Percentiles rank a stretch among this genome's conserved stretches.
These are phyloP conservation scores for Hydnum rufescens DNA, from an alignment of 768 basidiomycete species.

Conservation along the genomic window DNA sequence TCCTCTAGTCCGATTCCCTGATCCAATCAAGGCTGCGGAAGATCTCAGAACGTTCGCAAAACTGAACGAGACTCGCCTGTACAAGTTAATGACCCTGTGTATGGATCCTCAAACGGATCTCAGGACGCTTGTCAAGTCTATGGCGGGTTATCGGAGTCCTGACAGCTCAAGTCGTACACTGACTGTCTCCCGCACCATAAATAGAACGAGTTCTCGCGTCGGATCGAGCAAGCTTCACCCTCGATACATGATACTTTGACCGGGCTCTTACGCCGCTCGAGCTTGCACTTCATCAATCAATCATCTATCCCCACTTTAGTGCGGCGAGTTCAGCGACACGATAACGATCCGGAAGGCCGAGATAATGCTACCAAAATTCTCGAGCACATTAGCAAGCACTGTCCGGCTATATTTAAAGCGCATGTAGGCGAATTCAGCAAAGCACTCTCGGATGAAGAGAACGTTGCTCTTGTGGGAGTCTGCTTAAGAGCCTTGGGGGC, in stretches of 20 bases:
- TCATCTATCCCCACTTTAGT: constrained; percentile 71
- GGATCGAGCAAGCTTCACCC: constrained; percentile 50
- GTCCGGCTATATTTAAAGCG: constrained; percentile 47
- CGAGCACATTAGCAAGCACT: constrained; percentile 46
- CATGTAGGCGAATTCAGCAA: constrained; percentile 64
- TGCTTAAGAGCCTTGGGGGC: constrained; percentile 62
- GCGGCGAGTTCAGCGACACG: constrained; percentile 36
- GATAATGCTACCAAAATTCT: constrained; percentile 11
- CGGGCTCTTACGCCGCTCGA: constrained; percentile 45
- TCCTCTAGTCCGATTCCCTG: constrained; percentile 33
- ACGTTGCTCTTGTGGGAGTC: constrained; percentile 33
- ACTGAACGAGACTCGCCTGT: constrained; percentile 66
- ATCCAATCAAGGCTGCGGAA: constrained; percentile 52
- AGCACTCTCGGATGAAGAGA: constrained; percentile 41
- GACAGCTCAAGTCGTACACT: not conserved
- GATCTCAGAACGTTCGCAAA: constrained; percentile 73
- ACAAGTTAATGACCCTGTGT: constrained; percentile 63
- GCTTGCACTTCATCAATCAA: constrained; percentile 58
- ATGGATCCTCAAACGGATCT: constrained; percentile 74
- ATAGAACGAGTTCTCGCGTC: constrained; percentile 66
- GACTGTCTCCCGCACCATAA: constrained; percentile 1
- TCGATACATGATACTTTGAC: constrained; percentile 47
- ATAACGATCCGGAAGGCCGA: constrained; percentile 4
- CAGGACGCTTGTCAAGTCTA: constrained; percentile 57
- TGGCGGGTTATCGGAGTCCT: constrained; percentile 11